These are phyloP conservation scores for Reticulomyxa filosa DNA, from an alignment of 78 protist genomes.

Conservation along the genomic window DNA sequence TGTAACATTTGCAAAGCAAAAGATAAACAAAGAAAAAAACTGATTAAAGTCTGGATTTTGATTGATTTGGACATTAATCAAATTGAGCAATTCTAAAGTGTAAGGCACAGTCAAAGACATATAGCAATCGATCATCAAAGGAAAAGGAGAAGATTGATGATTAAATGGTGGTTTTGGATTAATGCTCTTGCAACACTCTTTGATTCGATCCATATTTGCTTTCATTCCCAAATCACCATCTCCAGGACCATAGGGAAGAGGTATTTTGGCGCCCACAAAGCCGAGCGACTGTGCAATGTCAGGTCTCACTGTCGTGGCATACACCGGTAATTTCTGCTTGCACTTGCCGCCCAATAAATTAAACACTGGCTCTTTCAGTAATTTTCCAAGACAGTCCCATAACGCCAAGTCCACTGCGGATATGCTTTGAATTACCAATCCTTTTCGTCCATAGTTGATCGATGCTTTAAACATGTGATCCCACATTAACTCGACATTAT, in stretches of 20 bases:
- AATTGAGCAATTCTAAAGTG: slow-evolving; percentile 13
- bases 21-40: too few species aligned
- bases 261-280: slow-evolving; percentile 31
- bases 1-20: too few species aligned
- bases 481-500: slow-evolving; percentile 27
- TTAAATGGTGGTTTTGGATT: neutral
- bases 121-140: slow-evolving; percentile 30
- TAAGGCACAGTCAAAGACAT: slow-evolving; percentile 35
- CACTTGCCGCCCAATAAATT: slow-evolving; percentile 31
- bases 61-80: neutral
- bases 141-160: slow-evolving; percentile 23
- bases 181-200: neutral
- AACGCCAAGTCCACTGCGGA: slow-evolving; percentile 32
- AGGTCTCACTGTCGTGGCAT: slow-evolving; percentile 28
- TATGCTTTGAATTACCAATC: slow-evolving; percentile 28
- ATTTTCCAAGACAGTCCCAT: slow-evolving; percentile 33
- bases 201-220: neutral
- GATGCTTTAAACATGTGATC: slow-evolving; percentile 26
- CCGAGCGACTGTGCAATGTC: slow-evolving; percentile 19
- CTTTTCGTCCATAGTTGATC: slow-evolving; percentile 32
- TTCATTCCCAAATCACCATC: slow-evolving; percentile 25
- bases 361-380: slow-evolving; percentile 28
- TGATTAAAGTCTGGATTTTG: neutral
- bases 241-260: slow-evolving; percentile 33
- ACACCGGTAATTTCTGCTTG: slow-evolving; percentile 16